Base-by-base conservation (phyloP, 2,329 filamentous ascomycete species). In the Myriosclerotinia duriaeana region DNA sequence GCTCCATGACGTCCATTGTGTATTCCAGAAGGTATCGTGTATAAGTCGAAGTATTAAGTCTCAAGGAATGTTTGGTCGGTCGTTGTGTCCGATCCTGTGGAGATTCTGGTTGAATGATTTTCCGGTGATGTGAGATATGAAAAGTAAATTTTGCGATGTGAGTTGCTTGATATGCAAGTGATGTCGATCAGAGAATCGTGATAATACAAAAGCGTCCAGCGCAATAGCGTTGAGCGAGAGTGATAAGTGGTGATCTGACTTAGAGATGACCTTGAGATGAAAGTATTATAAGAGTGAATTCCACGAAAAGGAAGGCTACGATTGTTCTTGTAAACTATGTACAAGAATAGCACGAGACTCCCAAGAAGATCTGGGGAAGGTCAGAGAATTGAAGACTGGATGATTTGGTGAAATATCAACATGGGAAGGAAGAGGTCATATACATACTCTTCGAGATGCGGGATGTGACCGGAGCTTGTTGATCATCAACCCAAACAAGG, bases 1-100 rank as follows among this genome's bases (percentile, higher is more conserved):
- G 79, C 77, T 88, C 86, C 78, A 87, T 82, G 72, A 88, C 82
- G 78, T 88, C 86, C 86, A 88, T 87, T 58, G 44, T 61, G 58
- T 61, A 40, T 61, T 40, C n/a, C 30, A 12, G 8, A 40, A 17
- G 36, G 17, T 59, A 14, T 17, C 8, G 14, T 50, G 11, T 26
- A n/a, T 44, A 38, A 12, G 7, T 50, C 14, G 14, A 38, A 26
- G 30, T 73, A 65, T 48, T 36, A 26, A 44, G 46, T 50, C 63
- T 50, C 30, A 7, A 38, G 22, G 56, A 20, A 22, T 30, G 53
- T 54, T 22, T 52, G 30, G 22, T 56, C 30, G 12, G 40, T 52
- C 46, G 46, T n/a, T n/a, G n/a, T 48, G 36, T 26, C 17, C 4
- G 26, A 17, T 46, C 8, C 53, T 50, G 50, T 38, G 34, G 12